phyloP scores from a whole-genome alignment of 257 asterid species.

The Lantana camara region DNA sequence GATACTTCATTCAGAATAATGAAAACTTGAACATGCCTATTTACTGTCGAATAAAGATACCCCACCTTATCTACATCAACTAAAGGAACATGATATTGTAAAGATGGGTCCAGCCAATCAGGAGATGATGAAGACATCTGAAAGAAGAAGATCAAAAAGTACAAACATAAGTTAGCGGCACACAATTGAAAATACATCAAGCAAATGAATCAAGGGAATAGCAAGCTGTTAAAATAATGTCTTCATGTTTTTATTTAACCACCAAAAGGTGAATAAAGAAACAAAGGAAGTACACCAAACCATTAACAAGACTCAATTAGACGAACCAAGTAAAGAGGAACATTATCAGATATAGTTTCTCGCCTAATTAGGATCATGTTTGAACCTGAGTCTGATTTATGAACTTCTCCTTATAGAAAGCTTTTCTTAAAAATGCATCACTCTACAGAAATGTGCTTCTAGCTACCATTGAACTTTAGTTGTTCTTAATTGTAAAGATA shows the following conservation, averaged over 20 bases:
- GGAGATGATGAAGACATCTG: slow-evolving; percentile 76
- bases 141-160: slow-evolving; percentile 36
- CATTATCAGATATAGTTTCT: background rate
- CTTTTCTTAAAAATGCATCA: background rate
- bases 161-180: background rate
- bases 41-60: slow-evolving; percentile 13
- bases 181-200: background rate
- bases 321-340: background rate
- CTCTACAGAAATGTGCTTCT: background rate
- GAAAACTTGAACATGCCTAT: slow-evolving; percentile 12
- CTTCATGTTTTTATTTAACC: background rate
- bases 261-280: background rate
- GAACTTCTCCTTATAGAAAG: background rate
- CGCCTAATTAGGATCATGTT: slow-evolving; percentile 3
- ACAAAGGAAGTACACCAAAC: background rate
- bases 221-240: background rate
- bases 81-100: slow-evolving; percentile 81
- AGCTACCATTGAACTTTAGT: background rate
- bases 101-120: slow-evolving; percentile 80
- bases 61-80: slow-evolving; percentile 95
- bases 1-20: slow-evolving; percentile 18
- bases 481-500: background rate
- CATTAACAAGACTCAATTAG: background rate
- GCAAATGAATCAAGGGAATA: slow-evolving; percentile 1
- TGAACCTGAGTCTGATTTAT: background rate